These are phyloP conservation scores for Carpinus fangiana DNA, from an alignment of 306 rosid species.

Conservation along the genomic window DNA sequence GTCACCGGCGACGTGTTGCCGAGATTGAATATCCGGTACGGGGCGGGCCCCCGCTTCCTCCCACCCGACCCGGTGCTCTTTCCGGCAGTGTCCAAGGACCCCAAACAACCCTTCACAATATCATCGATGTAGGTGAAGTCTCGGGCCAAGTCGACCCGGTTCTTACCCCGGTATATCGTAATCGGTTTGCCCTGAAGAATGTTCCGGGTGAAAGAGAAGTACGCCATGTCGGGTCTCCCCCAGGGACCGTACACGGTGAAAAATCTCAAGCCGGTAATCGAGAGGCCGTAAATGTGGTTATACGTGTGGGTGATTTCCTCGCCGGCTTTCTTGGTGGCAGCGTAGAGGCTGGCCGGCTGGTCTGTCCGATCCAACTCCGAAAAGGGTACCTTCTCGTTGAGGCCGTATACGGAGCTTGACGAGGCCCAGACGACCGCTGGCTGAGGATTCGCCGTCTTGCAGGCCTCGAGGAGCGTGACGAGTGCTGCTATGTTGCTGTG, in stretches of 20 bases:
- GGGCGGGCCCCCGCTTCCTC: slow-evolving; percentile 64
- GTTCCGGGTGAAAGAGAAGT: slow-evolving; percentile 69
- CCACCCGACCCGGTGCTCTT: slow-evolving; percentile 92
- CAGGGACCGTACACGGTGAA: slow-evolving; percentile 93
- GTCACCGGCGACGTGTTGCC: slow-evolving; percentile 91
- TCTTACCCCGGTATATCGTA: slow-evolving; percentile 79
- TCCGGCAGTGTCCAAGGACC: slow-evolving; percentile 68
- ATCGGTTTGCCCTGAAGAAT: slow-evolving; percentile 86
- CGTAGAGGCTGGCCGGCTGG: slow-evolving; percentile 72
- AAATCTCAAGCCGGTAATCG: slow-evolving; percentile 78
- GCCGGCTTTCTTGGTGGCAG: slow-evolving; percentile 90
- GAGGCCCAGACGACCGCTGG: slow-evolving; percentile 84
- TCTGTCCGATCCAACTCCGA: slow-evolving; percentile 78
- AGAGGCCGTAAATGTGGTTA: slow-evolving; percentile 77
- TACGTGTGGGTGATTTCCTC: slow-evolving; percentile 85
- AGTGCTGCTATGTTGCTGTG: slow-evolving; percentile 93
- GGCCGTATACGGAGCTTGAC: slow-evolving; percentile 85
- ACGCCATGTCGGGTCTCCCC: slow-evolving; percentile 97
- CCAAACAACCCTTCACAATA: slow-evolving; percentile 78
- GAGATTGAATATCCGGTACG: slow-evolving; percentile 72
- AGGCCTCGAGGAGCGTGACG: slow-evolving; percentile 72
- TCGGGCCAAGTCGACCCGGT: slow-evolving; percentile 69
- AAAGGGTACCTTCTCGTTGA: slow-evolving; percentile 68
- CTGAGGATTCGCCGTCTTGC: slow-evolving; percentile 74
- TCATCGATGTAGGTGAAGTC: slow-evolving; percentile 86